Base-by-base conservation (phyloP, 768 basidiomycete genomes). In the Lentinula guzmanii region DNA sequence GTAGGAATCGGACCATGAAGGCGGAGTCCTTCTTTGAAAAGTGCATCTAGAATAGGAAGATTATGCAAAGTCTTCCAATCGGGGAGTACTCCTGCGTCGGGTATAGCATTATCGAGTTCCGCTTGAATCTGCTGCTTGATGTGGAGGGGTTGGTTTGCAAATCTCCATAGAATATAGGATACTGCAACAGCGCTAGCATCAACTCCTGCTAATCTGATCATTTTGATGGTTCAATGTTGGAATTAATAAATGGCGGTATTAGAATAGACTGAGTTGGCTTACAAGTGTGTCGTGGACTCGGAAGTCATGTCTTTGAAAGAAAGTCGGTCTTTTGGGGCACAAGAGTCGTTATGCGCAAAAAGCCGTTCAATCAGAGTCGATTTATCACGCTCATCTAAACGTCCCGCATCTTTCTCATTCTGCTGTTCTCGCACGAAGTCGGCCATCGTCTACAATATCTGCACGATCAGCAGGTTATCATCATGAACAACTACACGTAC, bases 231-330 rank as follows among this genome's bases (percentile, higher is more conserved):
- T 48, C 15, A 28, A 35, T 18, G 42, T 62, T 50, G 18, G 31
- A 24, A 48, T 46, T 9, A 1, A 46, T 18, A 13, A 4, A 42
- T 59, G 33, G 15, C 58, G 62, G 15, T 28, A 52, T 2, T 37
- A 11, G 37, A 37, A 8, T 9, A 62, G 33, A 13, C 18, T 39
- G 63, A 59, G 35, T 52, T 37, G 45, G 73, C 83, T 48, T 70
- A 91, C 90, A 90, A 73, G 66, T 92, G 90, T 13, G 87, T 90
- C 86, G 91, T 91, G 64, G 84, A 79, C 71, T 92, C 90, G 18
- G 89, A 90, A 66, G 91, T 86, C 65, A 90, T 83, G 67, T 91
- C 83, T 61, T 82, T 80, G 65, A 89, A 88, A 61, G 86, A 81
- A 78, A 88, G 83, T 51, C 74, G 72, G 62, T 82, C 75, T 18